A percentile compares a stretch with the other conserved stretches of the same genome.
Conservation (phyloP, 139 green algal species). For the Nannochloris sp. region DNA sequence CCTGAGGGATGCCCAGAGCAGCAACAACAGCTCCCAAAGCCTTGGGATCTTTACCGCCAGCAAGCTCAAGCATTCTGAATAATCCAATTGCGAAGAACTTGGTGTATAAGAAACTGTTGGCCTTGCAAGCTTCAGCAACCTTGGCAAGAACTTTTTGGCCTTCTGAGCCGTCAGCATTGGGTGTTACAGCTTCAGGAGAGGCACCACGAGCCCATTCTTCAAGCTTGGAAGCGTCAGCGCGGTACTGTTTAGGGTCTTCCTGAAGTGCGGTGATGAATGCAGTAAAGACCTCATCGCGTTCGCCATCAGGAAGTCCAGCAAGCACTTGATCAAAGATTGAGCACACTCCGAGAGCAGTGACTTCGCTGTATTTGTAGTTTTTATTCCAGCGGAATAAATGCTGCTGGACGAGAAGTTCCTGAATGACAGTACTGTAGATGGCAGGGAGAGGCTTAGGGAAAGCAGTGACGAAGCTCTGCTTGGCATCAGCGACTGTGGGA, state of each 20-base stretch:
- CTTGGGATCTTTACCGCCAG: constrained; percentile 81
- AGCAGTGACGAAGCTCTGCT: constrained; percentile 36
- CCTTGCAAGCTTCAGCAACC: constrained; percentile 38
- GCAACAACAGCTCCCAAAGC: constrained; percentile 67
- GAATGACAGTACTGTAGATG: constrained; percentile 81
- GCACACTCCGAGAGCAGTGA: constrained; percentile 80
- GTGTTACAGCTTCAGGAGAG: neutral
- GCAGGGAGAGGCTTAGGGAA: constrained; percentile 61
- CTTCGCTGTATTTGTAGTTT: constrained; percentile 82
- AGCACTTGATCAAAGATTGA: constrained; percentile 86
- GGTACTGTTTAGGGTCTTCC: constrained; percentile 65
- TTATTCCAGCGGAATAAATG: constrained; percentile 83
- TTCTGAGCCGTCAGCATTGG: constrained; percentile 35
- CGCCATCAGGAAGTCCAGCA: constrained; percentile 50
- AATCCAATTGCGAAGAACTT: constrained; percentile 90
- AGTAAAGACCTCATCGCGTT: constrained; percentile 55
- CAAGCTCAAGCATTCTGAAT: constrained; percentile 84
- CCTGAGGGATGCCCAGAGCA: constrained; percentile 56
- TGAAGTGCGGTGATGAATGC: constrained; percentile 71
- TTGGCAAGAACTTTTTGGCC: constrained; percentile 58
- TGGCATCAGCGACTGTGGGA: constrained; percentile 57
- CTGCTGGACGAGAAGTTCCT: constrained; percentile 90
- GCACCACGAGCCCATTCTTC: constrained; percentile 37
- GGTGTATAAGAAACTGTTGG: constrained; percentile 71
- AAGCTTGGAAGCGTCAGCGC: constrained; percentile 50